Base-by-base conservation (phyloP, 768 basidiomycete species). In the Cystoderma amianthinum region DNA sequence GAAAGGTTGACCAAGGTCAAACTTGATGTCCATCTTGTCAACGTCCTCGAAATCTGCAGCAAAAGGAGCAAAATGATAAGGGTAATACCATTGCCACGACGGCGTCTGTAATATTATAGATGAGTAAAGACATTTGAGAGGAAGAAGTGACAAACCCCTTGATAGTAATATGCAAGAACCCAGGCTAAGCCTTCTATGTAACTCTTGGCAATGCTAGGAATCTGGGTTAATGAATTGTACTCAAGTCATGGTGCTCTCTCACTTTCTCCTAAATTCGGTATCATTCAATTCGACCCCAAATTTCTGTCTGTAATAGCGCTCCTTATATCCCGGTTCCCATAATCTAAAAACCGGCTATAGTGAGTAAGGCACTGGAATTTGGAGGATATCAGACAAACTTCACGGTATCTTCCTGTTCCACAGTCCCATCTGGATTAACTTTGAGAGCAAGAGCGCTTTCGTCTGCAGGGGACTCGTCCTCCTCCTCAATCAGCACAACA, bases 81-180 rank as follows among this genome's bases (percentile, higher is more conserved):
- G 96, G 60, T 97, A 98, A 65, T 85, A 99, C 96, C 96, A 99
- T 55, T 93, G 81, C 95, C 95, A 98, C 2, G 94, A 96, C 3
- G 89, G 87, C 5, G 88, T 80, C 90, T 85, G 36, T 23, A 3
- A 19, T 9, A 19, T 7, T 36, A n/a, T n/a, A 7, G 23, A 39
- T 36, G 18, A 30, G 47, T 21, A 11, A 44, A 16, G 17, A 32
- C 12, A 44, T 16, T n/a, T n/a, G n/a, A n/a, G n/a, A n/a, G 40
- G 3, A 32, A 35, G n/a, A 35, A 18, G 23, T 5, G n/a, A 30
- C 37, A 32, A 34, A 96, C 93, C 53, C 96, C 96, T 74, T 98
- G 95, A 58, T 98, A 99, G 58, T 99, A 98, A 61, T 99, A 99
- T 45, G 85, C 82, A 45, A 99, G 62, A 2, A 99, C 96, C 96